Evolutionary conservation across 345 rosid genomes (phyloP).

Genomic region (Moricandia moricandioides): DNA sequence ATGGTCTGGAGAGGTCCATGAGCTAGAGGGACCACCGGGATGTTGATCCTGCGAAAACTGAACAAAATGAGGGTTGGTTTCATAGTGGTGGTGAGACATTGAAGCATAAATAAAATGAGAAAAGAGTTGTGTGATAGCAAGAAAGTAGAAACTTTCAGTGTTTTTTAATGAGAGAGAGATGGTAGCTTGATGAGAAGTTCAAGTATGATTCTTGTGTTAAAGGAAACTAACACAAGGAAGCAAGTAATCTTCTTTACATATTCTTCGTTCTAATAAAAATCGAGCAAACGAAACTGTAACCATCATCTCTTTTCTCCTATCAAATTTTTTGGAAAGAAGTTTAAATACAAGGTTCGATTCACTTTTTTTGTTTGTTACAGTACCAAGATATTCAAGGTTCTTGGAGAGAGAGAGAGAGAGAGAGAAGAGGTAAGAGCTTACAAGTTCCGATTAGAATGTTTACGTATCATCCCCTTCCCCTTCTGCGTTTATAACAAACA

Average conservation of each 20-base stretch:
- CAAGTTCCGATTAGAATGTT: neutral
- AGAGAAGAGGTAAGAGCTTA: too few species aligned
- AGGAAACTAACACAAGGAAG: slow-evolving; percentile 48
- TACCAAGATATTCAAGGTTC: neutral
- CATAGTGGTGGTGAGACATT: slow-evolving; percentile 45
- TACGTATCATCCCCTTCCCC: neutral
- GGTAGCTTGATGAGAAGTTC: slow-evolving; percentile 61
- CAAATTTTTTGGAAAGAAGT: neutral
- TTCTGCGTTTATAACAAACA: neutral
- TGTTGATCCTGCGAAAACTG: slow-evolving; percentile 31
- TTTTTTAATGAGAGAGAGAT: slow-evolving; percentile 28
- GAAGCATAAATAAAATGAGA: neutral
- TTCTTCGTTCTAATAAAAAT: neutral
- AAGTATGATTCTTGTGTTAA: slow-evolving; percentile 57
- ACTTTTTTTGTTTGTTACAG: neutral
- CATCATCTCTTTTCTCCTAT: slow-evolving; percentile 11
- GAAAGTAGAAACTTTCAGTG: slow-evolving; percentile 29
- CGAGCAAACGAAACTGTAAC: slow-evolving; percentile 4
- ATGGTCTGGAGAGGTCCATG: slow-evolving; percentile 23
- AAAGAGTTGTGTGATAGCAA: slow-evolving; percentile 16
- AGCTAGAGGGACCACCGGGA: slow-evolving; percentile 26
- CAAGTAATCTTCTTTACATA: slow-evolving; percentile 54
- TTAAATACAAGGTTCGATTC: neutral
- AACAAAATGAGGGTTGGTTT: slow-evolving; percentile 66
- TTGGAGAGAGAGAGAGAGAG: too few species aligned